Base-by-base conservation (phyloP, 2,329 filamentous ascomycete species). In the Fusarium marasasianum region DNA sequence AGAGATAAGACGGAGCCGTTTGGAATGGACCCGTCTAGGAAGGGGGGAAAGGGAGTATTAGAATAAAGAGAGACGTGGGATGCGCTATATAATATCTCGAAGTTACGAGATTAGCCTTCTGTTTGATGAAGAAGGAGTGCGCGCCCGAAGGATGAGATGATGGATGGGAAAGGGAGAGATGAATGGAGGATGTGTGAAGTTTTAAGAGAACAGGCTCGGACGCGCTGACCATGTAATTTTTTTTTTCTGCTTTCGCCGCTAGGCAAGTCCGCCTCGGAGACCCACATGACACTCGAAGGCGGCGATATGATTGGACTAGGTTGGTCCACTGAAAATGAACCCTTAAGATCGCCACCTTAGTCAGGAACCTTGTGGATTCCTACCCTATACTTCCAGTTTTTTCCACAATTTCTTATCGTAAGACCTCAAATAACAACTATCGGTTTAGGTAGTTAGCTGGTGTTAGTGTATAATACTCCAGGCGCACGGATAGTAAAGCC, bases 191-290 rank as follows among this genome's bases (percentile, higher is more conserved):
- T 74, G 76, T 73, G 68, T 76, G 73, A 79, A 77, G 57, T 71
- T 80, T 74, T 76, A 71, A 73, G 71, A 73, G 73, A 61, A 65
- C 57, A 64, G 61, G 64, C 66, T 68, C 55, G 63, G 66, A 74
- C 76, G 73, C 72, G 73, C 69, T 64, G 56, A 58, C 56, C 56
- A 51, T 58, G 43, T 75, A 69, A 69, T 74, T 71, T 74, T 56
- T 76, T 70, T 78, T 76, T 69, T 74, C 76, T 77, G 33, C 56
- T 79, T n/a, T 76, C 70, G 74, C 74, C 75, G 75, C 78, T 77
- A 79, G 76, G 76, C 73, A 74, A 65, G 75, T 67, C 76, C 76
- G 76, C 62, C 29, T 43, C 29, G 67, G 26, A 63, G 66, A 31
- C 24, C 66, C 58, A 31, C 8, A 37, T 37, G 7, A n/a, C 1